Percentiles rank a stretch among this genome's conserved stretches.
These are phyloP conservation scores for Lepiota venenata DNA, from an alignment of 768 basidiomycete species.

Conservation along the genomic window DNA sequence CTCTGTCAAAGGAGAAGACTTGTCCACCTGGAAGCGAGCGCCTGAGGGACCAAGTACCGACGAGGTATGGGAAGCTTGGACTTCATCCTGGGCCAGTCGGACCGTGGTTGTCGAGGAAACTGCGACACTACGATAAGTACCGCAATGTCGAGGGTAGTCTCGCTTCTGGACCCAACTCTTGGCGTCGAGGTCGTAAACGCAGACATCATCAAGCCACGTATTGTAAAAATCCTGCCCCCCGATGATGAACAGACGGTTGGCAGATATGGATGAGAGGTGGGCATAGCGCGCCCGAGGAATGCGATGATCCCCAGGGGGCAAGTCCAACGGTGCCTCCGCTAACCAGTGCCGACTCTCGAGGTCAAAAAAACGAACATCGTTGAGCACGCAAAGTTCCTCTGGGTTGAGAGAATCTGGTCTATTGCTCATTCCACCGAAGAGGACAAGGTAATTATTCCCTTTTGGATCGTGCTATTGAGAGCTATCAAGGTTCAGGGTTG, in stretches of 20 bases:
- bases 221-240: conserved; percentile 95
- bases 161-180: conserved; percentile 78
- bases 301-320: conserved; percentile 40
- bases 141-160: conserved; percentile 89
- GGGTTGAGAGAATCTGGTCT: conserved; percentile 64
- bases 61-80: conserved; percentile 34
- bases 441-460: conserved; percentile 89
- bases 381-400: conserved; percentile 87
- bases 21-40: conserved; percentile 52
- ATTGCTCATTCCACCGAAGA: conserved; percentile 96
- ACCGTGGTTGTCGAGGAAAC: conserved; percentile 70
- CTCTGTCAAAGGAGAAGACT: conserved; percentile 37
- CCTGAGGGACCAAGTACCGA: conserved; percentile 52
- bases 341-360: conserved; percentile 70
- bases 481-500: background rate
- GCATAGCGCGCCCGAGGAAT: conserved; percentile 89
- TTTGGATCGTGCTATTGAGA: conserved; percentile 10
- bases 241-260: conserved; percentile 84
- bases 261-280: conserved; percentile 85
- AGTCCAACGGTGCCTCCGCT: conserved; percentile 37
- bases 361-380: conserved; percentile 90
- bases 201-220: conserved; percentile 90
- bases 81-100: conserved; percentile 65
- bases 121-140: conserved; percentile 93
- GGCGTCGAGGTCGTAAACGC: conserved; percentile 76